A percentile compares a stretch with the other conserved stretches of the same genome.
Evolutionary conservation across 225 moss, liverwort and hornwort species (phyloP).

Genomic region (Antitrichia curtipendula): DNA sequence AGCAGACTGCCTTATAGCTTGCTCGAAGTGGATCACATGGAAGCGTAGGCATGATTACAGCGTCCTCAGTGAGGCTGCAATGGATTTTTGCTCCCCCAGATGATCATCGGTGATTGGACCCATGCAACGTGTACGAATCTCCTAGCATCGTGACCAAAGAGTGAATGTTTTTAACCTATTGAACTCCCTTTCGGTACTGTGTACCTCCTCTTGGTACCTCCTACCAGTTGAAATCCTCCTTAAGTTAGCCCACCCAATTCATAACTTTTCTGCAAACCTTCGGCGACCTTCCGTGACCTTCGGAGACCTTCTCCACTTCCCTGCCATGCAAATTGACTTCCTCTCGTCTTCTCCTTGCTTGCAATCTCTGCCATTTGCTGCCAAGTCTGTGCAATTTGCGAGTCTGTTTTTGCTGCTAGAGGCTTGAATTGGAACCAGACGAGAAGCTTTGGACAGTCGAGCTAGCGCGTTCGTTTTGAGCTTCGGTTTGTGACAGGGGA

Average conservation of each 20-base stretch:
- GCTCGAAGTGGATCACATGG: neutral
- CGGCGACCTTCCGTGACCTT: slow-evolving; percentile 3
- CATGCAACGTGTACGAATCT: neutral
- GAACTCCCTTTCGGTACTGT: neutral
- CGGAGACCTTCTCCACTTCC: neutral
- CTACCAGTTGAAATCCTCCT: neutral
- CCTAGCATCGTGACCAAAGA: neutral
- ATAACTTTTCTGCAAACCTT: neutral
- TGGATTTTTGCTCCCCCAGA: neutral
- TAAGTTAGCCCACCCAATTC: neutral
- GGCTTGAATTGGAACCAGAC: neutral
- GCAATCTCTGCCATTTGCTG: neutral
- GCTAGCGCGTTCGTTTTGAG: neutral
- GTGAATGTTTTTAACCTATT: neutral
- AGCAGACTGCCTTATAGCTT: too few species aligned
- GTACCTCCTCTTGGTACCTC: neutral
- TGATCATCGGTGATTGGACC: neutral
- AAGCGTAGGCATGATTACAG: too few species aligned
- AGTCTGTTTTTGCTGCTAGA: neutral
- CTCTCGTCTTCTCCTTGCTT: neutral
- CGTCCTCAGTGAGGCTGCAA: neutral
- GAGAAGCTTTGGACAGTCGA: neutral
- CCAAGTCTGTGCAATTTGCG: neutral
- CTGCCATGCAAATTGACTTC: neutral
- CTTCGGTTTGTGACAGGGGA: neutral